Evolutionary conservation across 163 green algal genomes (phyloP).

Genomic region (Trebouxiophyceae sp.): DNA sequence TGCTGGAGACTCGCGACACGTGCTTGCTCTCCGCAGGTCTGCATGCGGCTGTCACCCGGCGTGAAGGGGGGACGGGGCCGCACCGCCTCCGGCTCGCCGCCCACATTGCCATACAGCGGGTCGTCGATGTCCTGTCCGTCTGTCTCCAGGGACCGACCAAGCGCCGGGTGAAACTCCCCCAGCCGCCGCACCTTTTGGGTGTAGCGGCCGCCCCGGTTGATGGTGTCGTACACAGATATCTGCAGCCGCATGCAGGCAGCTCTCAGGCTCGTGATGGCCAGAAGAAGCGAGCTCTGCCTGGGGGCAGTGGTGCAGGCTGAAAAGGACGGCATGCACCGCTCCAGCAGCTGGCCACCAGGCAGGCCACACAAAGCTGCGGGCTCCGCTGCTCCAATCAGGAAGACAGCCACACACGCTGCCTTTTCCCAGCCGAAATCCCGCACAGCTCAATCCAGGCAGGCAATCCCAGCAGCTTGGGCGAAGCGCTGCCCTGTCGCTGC

Average conservation of each 20-base stretch:
- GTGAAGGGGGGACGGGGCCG: neutral
- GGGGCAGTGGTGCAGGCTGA: too few relatives aligned
- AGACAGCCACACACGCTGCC: too few relatives aligned
- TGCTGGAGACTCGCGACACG: neutral
- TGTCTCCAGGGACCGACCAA: slow-evolving; percentile 3
- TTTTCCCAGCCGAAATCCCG: too few relatives aligned
- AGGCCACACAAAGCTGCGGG: too few relatives aligned
- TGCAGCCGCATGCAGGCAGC: slow-evolving; percentile 26
- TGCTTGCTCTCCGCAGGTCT: neutral
- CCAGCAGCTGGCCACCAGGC: too few relatives aligned
- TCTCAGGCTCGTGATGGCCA: too few relatives aligned
- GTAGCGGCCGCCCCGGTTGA: slow-evolving; percentile 49
- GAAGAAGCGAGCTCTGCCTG: too few relatives aligned
- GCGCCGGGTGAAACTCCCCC: slow-evolving; percentile 48
- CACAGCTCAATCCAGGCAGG: too few relatives aligned
- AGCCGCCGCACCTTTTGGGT: slow-evolving; percentile 60
- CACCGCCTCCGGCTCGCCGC: slow-evolving; percentile 49
- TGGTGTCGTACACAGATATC: slow-evolving; percentile 75
- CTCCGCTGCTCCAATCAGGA: too few relatives aligned
- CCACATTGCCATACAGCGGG: slow-evolving; percentile 74
- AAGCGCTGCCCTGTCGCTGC: too few relatives aligned
- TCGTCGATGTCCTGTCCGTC: slow-evolving; percentile 68
- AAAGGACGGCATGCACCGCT: too few relatives aligned
- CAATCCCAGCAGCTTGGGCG: too few relatives aligned
- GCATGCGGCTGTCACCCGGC: neutral